These are phyloP conservation scores for Pseudozyma sp. DNA, from an alignment of 1,284 basidiomycete genomes.

Conservation along the genomic window DNA sequence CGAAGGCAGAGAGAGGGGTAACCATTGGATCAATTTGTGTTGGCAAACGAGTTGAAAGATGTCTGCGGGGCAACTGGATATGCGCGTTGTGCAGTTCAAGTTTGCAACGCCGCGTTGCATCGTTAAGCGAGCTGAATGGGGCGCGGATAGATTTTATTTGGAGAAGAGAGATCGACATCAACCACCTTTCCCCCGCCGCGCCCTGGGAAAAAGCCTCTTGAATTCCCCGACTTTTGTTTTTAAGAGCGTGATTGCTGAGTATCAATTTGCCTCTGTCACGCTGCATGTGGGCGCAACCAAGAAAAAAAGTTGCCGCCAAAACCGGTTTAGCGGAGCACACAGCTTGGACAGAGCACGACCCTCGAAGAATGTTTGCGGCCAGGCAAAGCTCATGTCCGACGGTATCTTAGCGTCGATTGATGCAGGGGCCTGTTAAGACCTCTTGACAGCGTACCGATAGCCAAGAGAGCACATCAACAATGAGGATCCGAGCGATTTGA, in stretches of 20 bases:
- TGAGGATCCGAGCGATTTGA: no score
- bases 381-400: no score
- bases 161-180: constrained; percentile 16
- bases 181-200: not conserved
- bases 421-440: no score
- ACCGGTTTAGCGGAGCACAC: no score
- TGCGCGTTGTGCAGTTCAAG: constrained; percentile 5
- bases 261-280: not conserved
- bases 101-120: not conserved
- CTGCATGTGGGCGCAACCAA: not conserved
- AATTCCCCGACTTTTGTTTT: not conserved
- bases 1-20: no score
- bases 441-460: no score
- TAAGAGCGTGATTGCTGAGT: not conserved
- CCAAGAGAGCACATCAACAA: no score
- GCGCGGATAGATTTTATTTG: constrained; percentile 7
- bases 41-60: not conserved
- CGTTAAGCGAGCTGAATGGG: constrained; percentile 12
- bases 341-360: no score
- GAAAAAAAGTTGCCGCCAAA: no score
- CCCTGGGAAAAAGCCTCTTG: not conserved
- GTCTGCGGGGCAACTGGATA: constrained; percentile 3
- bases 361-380: no score
- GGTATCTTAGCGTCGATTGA: no score
- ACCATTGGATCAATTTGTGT: no score